Evolutionary conservation across 257 asterid genomes (phyloP).

Genomic region (Haberlea rhodopensis): DNA sequence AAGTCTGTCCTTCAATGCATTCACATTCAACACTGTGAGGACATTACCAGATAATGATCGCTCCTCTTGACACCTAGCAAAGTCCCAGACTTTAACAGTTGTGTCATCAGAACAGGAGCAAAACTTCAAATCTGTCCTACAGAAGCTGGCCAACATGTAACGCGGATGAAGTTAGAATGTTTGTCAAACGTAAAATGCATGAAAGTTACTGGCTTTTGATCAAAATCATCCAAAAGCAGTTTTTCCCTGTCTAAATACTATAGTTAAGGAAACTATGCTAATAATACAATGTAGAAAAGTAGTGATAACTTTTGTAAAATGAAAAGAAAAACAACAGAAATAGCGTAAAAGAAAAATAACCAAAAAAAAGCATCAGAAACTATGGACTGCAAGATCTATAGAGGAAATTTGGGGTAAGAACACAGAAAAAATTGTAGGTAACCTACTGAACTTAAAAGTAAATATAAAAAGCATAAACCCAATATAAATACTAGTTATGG

Average conservation of each 20-base stretch:
- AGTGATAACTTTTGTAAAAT: too few species aligned
- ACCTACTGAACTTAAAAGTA: too few species aligned
- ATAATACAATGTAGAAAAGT: neutral
- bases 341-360: too few species aligned
- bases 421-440: too few species aligned
- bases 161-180: conserved; percentile 24
- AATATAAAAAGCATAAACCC: too few species aligned
- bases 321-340: too few species aligned
- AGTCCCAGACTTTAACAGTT: conserved; percentile 98
- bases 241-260: conserved; percentile 11
- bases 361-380: too few species aligned
- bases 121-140: conserved; percentile 95
- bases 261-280: neutral
- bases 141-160: conserved; percentile 61
- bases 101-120: conserved; percentile 99
- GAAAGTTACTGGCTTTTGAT: conserved; percentile 7
- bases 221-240: conserved; percentile 4
- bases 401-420: too few species aligned
- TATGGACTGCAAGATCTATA: too few species aligned
- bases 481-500: too few species aligned
- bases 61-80: conserved; percentile 99
- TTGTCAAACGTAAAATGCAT: neutral
- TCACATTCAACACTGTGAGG: conserved; percentile 35
- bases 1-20: too few species aligned
- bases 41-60: conserved; percentile 95